Evolutionary conservation across 495 filamentous ascomycete genomes (phyloP), one percentile per base, ranked within the genome.

Genomic region (Lasiosphaeris hirsuta): DNA sequence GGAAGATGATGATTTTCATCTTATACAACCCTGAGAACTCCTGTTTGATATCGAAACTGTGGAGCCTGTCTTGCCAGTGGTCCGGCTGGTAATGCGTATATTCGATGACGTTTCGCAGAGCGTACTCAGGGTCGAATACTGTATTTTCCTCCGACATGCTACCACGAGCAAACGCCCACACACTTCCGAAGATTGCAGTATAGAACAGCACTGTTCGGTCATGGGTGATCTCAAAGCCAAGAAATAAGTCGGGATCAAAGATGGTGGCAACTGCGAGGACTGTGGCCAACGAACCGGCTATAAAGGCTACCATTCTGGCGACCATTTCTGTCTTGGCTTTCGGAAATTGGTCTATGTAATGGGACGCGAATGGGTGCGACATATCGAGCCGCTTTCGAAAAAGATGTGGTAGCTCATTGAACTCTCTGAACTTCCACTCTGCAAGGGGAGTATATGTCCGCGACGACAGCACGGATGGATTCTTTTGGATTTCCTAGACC

Each of bases 351-450:
- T 97, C 90, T 33, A 97, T 81, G 64, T 98, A 98, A 38, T 88
- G 86, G 46, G 86, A 89, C 2, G 94, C 94, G 66, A 88, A 96
- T 0, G 93, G 93, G 63, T 92, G 90, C 6, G 95, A 96, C 89
- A 97, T 94, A 62, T 96, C 90, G 52, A 89, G 79, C 10, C 94
- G 85, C 55, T 90, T 87, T 59, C 90, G 81, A 64, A 96, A 98
- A 1, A 97, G 76, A 74, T 97, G 94, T 60, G 85, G 86, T 0
- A 98, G 82, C 69, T 98, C 94, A 63, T 98, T 98, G 78, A 97
- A 97, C 69, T 97, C 93, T 48, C 94, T 88, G 58, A 97, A 97
- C 64, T 96, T 97, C 95, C 94, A 97, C 69, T 95, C 89, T 2
- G 95, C 94, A 47, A 96, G 81, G 1, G 92, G 90, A 2, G 92